Evolutionary conservation across 306 rosid species (phyloP).

Genomic region (Carpinus viminea): DNA sequence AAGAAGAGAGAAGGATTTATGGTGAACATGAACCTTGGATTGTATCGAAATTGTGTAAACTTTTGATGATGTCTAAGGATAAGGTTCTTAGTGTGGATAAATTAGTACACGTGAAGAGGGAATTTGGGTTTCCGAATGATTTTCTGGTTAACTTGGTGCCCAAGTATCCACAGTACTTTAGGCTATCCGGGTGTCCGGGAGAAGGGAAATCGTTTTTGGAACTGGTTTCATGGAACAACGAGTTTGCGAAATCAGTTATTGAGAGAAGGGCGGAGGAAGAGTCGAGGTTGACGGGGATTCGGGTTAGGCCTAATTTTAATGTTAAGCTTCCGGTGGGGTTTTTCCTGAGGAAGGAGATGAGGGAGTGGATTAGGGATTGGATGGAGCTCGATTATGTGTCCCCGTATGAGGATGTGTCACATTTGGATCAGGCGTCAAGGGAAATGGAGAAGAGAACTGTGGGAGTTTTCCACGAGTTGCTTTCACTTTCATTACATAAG

Average conservation of each 20-base stretch:
- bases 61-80: slow-evolving; percentile 78
- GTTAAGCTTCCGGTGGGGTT: slow-evolving; percentile 68
- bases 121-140: slow-evolving; percentile 84
- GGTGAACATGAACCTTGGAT: slow-evolving; percentile 50
- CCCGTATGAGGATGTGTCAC: slow-evolving; percentile 63
- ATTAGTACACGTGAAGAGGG: slow-evolving; percentile 80
- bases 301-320: slow-evolving; percentile 70
- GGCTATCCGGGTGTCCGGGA: slow-evolving; percentile 61
- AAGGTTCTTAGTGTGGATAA: slow-evolving; percentile 72
- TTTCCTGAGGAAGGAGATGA: slow-evolving; percentile 80
- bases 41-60: slow-evolving; percentile 68
- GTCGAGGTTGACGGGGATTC: slow-evolving; percentile 51
- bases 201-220: slow-evolving; percentile 74
- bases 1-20: slow-evolving; percentile 48
- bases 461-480: slow-evolving; percentile 57
- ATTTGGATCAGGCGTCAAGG: slow-evolving; percentile 62
- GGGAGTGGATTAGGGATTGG: slow-evolving; percentile 96
- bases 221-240: slow-evolving; percentile 65
- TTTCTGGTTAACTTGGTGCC: slow-evolving; percentile 84
- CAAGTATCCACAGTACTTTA: slow-evolving; percentile 63
- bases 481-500: slow-evolving; percentile 67
- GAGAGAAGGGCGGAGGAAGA: slow-evolving; percentile 81
- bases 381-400: slow-evolving; percentile 77
- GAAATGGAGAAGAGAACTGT: slow-evolving; percentile 71
- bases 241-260: slow-evolving; percentile 74